Conservation (phyloP, 306 rosid species). For the Hippophae tibetana region DNA sequence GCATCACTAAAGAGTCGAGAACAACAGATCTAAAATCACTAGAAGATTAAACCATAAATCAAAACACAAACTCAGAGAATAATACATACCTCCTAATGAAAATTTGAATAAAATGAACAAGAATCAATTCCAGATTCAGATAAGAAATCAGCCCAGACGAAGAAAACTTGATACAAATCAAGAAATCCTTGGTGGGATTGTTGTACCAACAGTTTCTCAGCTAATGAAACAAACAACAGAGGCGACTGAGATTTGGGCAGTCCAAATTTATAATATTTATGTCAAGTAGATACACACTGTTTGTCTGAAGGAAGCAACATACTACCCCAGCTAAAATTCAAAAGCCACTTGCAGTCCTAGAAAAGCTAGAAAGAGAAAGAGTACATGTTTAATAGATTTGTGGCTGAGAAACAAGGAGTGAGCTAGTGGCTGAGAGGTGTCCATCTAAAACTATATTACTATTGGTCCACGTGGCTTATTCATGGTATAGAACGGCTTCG, state of each 20-base stretch:
- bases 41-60: neutral
- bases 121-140: conserved; percentile 14
- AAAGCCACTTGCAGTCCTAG: neutral
- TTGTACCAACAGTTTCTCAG: neutral
- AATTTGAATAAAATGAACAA: neutral
- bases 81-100: conserved; percentile 20
- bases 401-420: conserved; percentile 37
- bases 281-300: too few relatives aligned
- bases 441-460: conserved; percentile 41
- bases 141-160: conserved; percentile 15
- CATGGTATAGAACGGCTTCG: neutral
- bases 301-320: neutral
- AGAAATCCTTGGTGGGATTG: neutral
- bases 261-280: neutral
- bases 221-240: neutral
- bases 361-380: neutral
- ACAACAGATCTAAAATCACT: too few relatives aligned
- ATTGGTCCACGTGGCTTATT: conserved; percentile 29
- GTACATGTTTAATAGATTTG: conserved; percentile 17
- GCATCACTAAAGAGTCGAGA: too few relatives aligned
- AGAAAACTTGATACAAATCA: conserved; percentile 11
- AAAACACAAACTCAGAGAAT: neutral
- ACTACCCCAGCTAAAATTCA: neutral
- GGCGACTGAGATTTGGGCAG: conserved; percentile 19
- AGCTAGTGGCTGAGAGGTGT: conserved; percentile 43